Conservation (phyloP, 2,329 filamentous ascomycete species). For the Cercospora sp. region DNA sequence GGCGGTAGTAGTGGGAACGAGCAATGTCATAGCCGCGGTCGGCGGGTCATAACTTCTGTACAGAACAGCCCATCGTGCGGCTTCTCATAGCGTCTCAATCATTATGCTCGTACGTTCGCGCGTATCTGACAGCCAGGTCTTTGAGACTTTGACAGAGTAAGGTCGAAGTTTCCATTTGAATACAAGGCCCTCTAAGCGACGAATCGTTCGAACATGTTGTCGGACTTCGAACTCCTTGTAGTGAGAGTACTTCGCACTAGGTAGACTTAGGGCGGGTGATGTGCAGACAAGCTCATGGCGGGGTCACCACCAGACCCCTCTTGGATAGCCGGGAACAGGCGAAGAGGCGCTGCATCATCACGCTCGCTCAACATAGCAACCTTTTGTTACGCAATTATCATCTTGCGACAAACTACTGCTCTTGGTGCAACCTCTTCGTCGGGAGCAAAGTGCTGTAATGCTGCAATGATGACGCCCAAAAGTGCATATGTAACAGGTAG, state of each 20-base stretch:
- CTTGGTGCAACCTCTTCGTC: neutral
- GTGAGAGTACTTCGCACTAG: neutral
- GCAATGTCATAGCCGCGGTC: neutral
- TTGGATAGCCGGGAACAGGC: neutral
- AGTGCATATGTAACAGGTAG: constrained; percentile 22
- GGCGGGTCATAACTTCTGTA: neutral
- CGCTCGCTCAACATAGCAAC: neutral
- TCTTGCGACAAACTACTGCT: neutral
- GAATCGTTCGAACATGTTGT: neutral
- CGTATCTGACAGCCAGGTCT: neutral
- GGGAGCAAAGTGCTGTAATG: neutral
- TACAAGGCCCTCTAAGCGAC: neutral
- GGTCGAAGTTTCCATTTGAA: neutral
- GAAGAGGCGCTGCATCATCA: neutral
- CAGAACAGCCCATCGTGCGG: neutral
- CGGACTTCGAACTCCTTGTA: neutral
- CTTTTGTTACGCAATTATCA: neutral
- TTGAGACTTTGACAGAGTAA: neutral
- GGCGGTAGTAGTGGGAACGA: neutral
- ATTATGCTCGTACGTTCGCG: neutral
- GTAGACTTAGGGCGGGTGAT: neutral
- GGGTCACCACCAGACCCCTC: neutral
- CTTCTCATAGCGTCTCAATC: neutral
- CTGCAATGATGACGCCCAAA: constrained; percentile 9
- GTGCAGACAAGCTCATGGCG: neutral